These are phyloP conservation scores for Xerocomus nothofagi DNA, from an alignment of 1,284 basidiomycete genomes.

Conservation along the genomic window DNA sequence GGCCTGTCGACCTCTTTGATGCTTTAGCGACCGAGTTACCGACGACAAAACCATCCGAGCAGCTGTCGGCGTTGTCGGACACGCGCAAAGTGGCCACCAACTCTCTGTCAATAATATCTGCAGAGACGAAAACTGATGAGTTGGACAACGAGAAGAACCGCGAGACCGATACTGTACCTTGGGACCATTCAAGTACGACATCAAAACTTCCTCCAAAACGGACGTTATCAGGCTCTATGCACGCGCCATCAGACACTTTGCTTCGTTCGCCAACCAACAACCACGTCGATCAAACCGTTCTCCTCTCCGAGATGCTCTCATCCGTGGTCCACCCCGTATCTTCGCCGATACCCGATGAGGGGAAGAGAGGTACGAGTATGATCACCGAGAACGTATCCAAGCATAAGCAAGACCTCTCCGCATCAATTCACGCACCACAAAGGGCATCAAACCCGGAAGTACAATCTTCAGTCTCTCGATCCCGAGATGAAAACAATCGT, in stretches of 20 bases:
- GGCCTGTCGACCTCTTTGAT: background rate
- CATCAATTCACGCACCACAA: conserved; percentile 17
- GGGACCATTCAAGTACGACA: background rate
- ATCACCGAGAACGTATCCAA: background rate
- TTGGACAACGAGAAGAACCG: background rate
- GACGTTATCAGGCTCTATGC: conserved; percentile 17
- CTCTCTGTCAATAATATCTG: background rate
- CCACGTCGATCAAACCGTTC: background rate
- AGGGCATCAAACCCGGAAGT: background rate
- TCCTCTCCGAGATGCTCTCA: background rate
- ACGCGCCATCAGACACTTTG: conserved; percentile 13
- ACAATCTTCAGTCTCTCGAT: background rate
- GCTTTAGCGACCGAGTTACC: background rate
- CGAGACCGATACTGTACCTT: background rate
- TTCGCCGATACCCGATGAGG: background rate
- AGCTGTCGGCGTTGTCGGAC: background rate
- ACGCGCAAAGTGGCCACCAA: background rate
- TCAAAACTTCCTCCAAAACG: conserved; percentile 9
- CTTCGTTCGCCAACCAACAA: background rate
- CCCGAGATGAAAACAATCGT: background rate
- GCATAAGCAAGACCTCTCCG: conserved; percentile 1
- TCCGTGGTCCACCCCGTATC: background rate
- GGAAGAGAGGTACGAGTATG: background rate
- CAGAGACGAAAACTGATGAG: background rate
- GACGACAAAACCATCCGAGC: background rate